Conservation (phyloP, 345 rosid genomes). For the Pelargonium nanum region DNA sequence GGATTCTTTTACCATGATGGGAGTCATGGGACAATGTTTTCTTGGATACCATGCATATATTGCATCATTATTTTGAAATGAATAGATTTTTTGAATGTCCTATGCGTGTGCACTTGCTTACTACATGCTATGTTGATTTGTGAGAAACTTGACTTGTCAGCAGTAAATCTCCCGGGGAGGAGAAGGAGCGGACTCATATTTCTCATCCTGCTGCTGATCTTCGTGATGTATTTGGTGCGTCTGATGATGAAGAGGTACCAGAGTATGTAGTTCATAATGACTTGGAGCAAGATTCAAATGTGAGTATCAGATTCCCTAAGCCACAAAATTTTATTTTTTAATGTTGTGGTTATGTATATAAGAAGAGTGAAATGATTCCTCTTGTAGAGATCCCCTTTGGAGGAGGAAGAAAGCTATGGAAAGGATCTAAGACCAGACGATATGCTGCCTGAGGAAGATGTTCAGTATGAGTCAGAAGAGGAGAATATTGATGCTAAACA, state of each 20-base stretch:
- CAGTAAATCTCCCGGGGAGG: slow-evolving; percentile 55
- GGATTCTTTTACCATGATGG: neutral
- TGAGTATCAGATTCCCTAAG: slow-evolving; percentile 27
- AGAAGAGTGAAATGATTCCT: slow-evolving; percentile 11
- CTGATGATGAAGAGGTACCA: slow-evolving; percentile 83
- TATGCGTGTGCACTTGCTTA: neutral
- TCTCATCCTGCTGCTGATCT: slow-evolving; percentile 66
- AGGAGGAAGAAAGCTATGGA: slow-evolving; percentile 71
- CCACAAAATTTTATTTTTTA: slow-evolving; percentile 2
- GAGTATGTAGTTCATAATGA: slow-evolving; percentile 60
- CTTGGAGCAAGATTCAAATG: slow-evolving; percentile 53
- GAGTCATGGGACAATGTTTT: neutral
- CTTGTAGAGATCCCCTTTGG: slow-evolving; percentile 62
- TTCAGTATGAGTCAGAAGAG: slow-evolving; percentile 67
- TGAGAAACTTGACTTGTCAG: slow-evolving; percentile 14
- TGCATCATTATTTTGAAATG: neutral
- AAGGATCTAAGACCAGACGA: slow-evolving; percentile 66
- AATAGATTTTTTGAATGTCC: neutral
- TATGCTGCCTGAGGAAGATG: slow-evolving; percentile 68
- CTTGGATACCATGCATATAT: neutral
- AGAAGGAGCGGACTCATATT: slow-evolving; percentile 51
- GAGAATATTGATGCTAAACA: slow-evolving; percentile 63
- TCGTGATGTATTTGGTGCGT: slow-evolving; percentile 96
- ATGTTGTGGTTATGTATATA: slow-evolving; percentile 6
- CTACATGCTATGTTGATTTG: neutral